Evolutionary conservation across 306 rosid genomes (phyloP).

Genomic region (Rubus parviflorus): DNA sequence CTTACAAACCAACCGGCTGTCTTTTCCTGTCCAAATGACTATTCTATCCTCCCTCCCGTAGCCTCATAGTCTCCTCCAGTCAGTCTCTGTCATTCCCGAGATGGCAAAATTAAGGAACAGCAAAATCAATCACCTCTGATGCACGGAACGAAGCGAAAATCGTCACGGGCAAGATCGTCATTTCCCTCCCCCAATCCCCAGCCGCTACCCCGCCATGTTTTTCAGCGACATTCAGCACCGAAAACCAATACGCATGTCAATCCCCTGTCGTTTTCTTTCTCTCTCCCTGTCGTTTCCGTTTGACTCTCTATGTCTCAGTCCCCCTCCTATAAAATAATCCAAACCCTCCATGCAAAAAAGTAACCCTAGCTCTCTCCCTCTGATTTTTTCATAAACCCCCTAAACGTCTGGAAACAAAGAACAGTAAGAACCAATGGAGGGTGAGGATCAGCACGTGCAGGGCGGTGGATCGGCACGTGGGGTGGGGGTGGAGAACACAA

Average conservation of each 20-base stretch:
- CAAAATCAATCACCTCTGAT: slow-evolving; percentile 34
- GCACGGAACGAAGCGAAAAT: slow-evolving; percentile 22
- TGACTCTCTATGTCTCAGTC: slow-evolving; percentile 30
- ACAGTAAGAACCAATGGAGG: slow-evolving; percentile 28
- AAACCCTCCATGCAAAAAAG: slow-evolving; percentile 36
- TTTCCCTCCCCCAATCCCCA: slow-evolving; percentile 22
- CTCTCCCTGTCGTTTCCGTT: slow-evolving; percentile 20
- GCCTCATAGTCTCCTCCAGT: slow-evolving; percentile 26
- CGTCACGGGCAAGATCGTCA: slow-evolving; percentile 36
- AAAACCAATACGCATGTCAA: slow-evolving; percentile 95
- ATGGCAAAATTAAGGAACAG: slow-evolving; percentile 32
- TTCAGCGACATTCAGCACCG: slow-evolving; percentile 89
- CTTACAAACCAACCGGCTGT: slow-evolving; percentile 75
- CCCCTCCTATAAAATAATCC: slow-evolving; percentile 44
- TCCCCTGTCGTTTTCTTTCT: slow-evolving; percentile 38
- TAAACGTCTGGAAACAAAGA: neutral
- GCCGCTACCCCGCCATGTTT: slow-evolving; percentile 86
- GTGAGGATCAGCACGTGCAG: neutral
- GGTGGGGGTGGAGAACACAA: slow-evolving; percentile 29
- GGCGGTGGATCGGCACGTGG: neutral
- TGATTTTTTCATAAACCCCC: neutral
- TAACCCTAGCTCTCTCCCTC: neutral
- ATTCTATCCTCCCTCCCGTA: slow-evolving; percentile 47
- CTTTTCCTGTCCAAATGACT: slow-evolving; percentile 32
- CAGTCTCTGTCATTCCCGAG: slow-evolving; percentile 67